Evolutionary conservation across 805 yeast species (phyloP).

Genomic region (Yamadazyma akitaensis): DNA sequence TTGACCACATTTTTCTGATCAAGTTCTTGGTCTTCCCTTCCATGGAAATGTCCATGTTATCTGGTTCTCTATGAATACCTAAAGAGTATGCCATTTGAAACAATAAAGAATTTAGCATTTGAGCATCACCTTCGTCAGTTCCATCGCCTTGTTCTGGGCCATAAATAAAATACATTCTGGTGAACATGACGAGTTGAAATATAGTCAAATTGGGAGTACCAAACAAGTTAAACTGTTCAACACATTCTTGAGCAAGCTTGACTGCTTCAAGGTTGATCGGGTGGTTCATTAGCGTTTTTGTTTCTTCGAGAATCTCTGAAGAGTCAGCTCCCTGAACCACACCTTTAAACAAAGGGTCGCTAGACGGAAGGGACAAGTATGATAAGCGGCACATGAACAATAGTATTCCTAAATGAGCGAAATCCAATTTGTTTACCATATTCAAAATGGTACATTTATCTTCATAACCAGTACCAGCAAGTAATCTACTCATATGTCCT

Average conservation of each 20-base stretch:
- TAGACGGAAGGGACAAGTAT: constrained; percentile 36
- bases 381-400: constrained; percentile 32
- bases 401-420: constrained; percentile 34
- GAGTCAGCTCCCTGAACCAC: constrained; percentile 16
- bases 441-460: constrained; percentile 8
- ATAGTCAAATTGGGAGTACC: constrained; percentile 46
- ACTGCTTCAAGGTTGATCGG: constrained; percentile 29
- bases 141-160: constrained; percentile 57
- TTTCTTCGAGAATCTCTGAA: constrained; percentile 19
- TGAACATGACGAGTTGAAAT: constrained; percentile 50
- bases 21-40: constrained; percentile 33
- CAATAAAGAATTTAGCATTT: constrained; percentile 48
- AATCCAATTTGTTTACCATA: constrained; percentile 29
- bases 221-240: constrained; percentile 29
- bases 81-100: constrained; percentile 66
- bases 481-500: constrained; percentile 18
- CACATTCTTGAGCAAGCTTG: constrained; percentile 30
- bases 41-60: constrained; percentile 18
- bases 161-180: constrained; percentile 47
- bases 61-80: constrained; percentile 68
- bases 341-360: constrained; percentile 10
- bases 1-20: constrained; percentile 37
- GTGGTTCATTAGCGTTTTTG: constrained; percentile 24
- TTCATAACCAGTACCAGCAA: constrained; percentile 14
- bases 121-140: constrained; percentile 54